phyloP scores from a whole-genome alignment of 108 stramenopile species.

The Skeletonema grethae region DNA sequence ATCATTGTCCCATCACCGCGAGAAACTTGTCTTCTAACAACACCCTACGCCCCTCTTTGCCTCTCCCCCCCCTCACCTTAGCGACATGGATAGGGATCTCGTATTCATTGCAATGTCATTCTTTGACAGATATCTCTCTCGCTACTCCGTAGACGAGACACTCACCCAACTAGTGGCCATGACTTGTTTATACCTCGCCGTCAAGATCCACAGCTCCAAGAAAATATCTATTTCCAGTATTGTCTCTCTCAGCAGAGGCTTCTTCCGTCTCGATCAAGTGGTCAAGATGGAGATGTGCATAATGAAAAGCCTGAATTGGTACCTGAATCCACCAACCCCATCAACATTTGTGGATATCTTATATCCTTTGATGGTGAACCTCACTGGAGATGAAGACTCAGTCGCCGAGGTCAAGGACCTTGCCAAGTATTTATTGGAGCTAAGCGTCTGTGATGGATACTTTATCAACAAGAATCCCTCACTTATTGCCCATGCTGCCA shows the following conservation, averaged over 20 bases:
- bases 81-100: constrained; percentile 7
- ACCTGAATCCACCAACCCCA: constrained; percentile 28
- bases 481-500: constrained; percentile 25
- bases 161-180: constrained; percentile 14
- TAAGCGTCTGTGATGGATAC: constrained; percentile 17
- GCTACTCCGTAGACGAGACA: constrained; percentile 2
- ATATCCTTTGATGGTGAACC: constrained; percentile 3
- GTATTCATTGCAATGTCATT: constrained; percentile 12
- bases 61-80: background rate
- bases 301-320: constrained; percentile 15
- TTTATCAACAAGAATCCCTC: constrained; percentile 15
- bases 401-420: background rate
- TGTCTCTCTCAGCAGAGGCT: constrained; percentile 10
- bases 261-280: constrained; percentile 9
- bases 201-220: constrained; percentile 14
- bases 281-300: constrained; percentile 23
- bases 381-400: background rate
- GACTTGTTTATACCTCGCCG: constrained; percentile 19
- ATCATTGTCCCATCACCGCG: background rate
- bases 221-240: background rate
- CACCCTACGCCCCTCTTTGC: background rate
- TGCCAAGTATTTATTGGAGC: constrained; percentile 15
- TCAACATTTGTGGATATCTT: constrained; percentile 12
- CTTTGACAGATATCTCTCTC: constrained; percentile 25
- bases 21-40: background rate